Conservation (phyloP, 371 early-diverging fungal genomes). For the Chytridium lagenaria region DNA sequence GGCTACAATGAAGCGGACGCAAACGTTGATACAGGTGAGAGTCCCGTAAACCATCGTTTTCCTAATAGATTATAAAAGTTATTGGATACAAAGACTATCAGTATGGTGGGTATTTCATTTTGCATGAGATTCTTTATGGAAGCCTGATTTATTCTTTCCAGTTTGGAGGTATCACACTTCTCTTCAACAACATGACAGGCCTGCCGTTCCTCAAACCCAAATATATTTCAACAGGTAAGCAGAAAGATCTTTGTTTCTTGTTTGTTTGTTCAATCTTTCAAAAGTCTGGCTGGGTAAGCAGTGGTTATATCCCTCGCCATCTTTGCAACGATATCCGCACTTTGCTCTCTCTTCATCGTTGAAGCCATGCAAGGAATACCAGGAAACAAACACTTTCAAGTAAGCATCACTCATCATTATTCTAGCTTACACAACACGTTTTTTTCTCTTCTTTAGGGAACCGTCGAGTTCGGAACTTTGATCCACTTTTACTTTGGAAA, state of each 20-base stretch:
- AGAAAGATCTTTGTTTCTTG: slow-evolving; percentile 4
- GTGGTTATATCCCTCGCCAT: slow-evolving; percentile 43
- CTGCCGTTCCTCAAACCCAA: slow-evolving; percentile 42
- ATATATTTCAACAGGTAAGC: slow-evolving; percentile 28
- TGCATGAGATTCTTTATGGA: not conserved
- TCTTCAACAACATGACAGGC: slow-evolving; percentile 56
- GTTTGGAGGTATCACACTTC: slow-evolving; percentile 48
- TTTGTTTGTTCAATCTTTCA: not conserved
- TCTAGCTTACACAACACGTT: slow-evolving; percentile 53
- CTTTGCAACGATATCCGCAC: slow-evolving; percentile 45
- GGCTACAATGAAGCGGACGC: slow-evolving; percentile 10
- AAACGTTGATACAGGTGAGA: slow-evolving; percentile 3
- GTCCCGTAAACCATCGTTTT: no score
- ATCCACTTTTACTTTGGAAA: slow-evolving; percentile 42
- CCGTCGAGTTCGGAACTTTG: slow-evolving; percentile 28
- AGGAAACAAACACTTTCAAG: slow-evolving; percentile 65
- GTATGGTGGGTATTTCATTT: slow-evolving; percentile 5
- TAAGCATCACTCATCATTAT: not conserved
- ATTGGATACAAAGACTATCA: slow-evolving; percentile 15
- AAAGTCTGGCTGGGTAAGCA: slow-evolving; percentile 49
- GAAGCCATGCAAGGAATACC: slow-evolving; percentile 75
- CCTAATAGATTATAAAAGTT: not conserved
- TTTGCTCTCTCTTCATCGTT: slow-evolving; percentile 64
- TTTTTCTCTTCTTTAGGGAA: slow-evolving; percentile 31
- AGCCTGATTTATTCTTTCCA: not conserved